These are phyloP conservation scores for Pleurotus pulmonarius DNA, from an alignment of 768 basidiomycete genomes.

Conservation along the genomic window DNA sequence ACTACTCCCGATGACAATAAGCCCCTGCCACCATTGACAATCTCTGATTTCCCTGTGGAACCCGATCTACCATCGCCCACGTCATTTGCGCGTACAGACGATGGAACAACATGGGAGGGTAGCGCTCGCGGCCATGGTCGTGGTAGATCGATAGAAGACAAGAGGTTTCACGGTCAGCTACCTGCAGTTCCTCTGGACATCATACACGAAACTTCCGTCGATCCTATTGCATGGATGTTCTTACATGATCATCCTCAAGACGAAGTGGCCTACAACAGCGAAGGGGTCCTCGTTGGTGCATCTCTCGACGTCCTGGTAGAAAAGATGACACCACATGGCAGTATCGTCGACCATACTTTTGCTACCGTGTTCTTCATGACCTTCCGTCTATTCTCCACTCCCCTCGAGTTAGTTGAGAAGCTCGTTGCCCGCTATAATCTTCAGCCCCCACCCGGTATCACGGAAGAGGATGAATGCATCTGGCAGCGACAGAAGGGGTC, in stretches of 20 bases:
- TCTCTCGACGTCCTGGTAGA: constrained; percentile 89
- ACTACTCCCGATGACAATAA: constrained; percentile 47
- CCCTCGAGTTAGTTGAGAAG: constrained; percentile 69
- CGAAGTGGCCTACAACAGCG: constrained; percentile 88
- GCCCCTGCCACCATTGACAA: constrained; percentile 26
- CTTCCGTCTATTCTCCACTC: constrained; percentile 87
- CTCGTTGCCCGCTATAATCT: constrained; percentile 84
- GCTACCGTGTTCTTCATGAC: constrained; percentile 91
- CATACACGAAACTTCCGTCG: constrained; percentile 32
- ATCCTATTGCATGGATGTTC: constrained; percentile 50
- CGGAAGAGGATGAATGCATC: constrained; percentile 56
- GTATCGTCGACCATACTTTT: constrained; percentile 84
- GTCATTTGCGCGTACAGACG: constrained; percentile 46
- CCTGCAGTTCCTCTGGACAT: constrained; percentile 46
- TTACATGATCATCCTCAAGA: constrained; percentile 78
- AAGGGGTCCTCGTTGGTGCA: constrained; percentile 88
- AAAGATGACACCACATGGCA: constrained; percentile 95
- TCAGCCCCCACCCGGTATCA: constrained; percentile 53
- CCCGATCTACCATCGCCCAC: constrained; percentile 48
- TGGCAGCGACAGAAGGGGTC: constrained; percentile 90
- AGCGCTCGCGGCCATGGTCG: constrained; percentile 30
- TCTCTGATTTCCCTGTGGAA: constrained; percentile 30
- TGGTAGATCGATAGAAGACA: constrained; percentile 43
- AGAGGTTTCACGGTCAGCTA: constrained; percentile 48
- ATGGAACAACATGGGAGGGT: constrained; percentile 60